Base-by-base conservation (phyloP, 345 rosid genomes). In the Eucalyptus albens region DNA sequence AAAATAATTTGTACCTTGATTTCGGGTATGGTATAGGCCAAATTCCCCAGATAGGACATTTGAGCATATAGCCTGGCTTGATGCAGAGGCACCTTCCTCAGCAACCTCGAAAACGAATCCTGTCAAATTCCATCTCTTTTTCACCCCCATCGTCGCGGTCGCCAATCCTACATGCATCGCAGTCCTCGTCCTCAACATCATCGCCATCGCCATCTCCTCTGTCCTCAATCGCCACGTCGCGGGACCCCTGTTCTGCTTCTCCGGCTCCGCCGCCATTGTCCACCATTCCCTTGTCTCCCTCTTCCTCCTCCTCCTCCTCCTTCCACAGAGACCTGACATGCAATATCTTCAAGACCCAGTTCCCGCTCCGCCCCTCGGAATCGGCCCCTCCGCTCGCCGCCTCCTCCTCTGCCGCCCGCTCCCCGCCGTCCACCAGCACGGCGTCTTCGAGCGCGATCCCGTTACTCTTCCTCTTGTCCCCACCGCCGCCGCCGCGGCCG, bases 311-410 rank as follows among this genome's bases (percentile, higher is more conserved):
- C 55, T 24, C 92, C 19, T 86, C 92, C 37, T 90, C 85, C 50
- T 89, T 89, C 82, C 96, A 92, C 44, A 96, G 92, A 3, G 98
- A 95, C 72, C 93, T 92, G 40, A 96, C 96, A 40, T 94, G 97
- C 94, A 98, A 91, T 94, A 97, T 96, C 97, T 95, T 97, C 93
- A 95, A 72, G n/a, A 97, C 96, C 99, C 99, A 97, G 89, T 93
- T 97, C 91, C 91, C 96, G 33, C 93, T 92, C 56, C 91, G 89
- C 60, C 91, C 94, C 67, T 90, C 95, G 81, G 90, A 15, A 24
- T 37, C 88, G 42, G 89, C 31, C 86, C 83, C 14, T 2, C 15
- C 6, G 11, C 59, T 53, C 59, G 59, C 59, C 29, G 14, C 42
- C 83, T 67, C 59, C 89, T 42, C 89, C 82, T 80, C 87, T 19